Base-by-base conservation (phyloP, 2,329 filamentous ascomycete species). In the Fusarium pilosicola region DNA sequence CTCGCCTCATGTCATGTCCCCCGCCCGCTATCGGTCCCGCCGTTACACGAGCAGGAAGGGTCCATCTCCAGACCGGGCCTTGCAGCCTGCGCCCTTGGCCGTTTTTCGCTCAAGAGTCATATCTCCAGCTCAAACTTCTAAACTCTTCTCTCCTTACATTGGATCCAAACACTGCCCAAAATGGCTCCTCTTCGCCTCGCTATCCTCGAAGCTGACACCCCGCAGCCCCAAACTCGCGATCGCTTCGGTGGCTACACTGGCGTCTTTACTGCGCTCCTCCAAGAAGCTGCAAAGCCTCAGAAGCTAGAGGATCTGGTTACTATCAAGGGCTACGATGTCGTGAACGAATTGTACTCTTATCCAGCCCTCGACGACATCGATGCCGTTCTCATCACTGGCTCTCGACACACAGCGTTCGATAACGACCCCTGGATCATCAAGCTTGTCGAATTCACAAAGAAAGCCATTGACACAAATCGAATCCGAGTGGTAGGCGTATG, bases 131-230 rank as follows among this genome's bases (percentile, higher is more conserved):
- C 30, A 20, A 54, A 54, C 34, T 28, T 28, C 22, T 36, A 18
- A 18, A 24, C 22, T 13, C 4, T 22, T 22, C 9, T n/a, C 48
- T 54, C 15, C 15, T 34, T 17, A 13, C 24, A 44, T 48, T 48
- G 20, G 20, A 30, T 55, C 58, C 54, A 52, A 54, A 32, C 38
- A 38, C 32, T 60, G 17, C 24, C 62, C 59, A 73, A 63, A 57
- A 77, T 78, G 74, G 42, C 89, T 36, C 89, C 89, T 36, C 84
- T 96, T 75, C 92, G 93, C 63, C 92, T 98, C 82, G 95, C 95
- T 52, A 88, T 98, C 76, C 91, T 98, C 75, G 94, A 97, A 86
- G 92, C 93, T 85, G 96, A 97, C 83, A 93, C 89, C 3, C 94
- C 94, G 3, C 86, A 93, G 56, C 88, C 90, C 3, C 83, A 88